Evolutionary conservation across 192 early-diverging fungal genomes (phyloP).

Genomic region (Anaeromyces robustus): DNA sequence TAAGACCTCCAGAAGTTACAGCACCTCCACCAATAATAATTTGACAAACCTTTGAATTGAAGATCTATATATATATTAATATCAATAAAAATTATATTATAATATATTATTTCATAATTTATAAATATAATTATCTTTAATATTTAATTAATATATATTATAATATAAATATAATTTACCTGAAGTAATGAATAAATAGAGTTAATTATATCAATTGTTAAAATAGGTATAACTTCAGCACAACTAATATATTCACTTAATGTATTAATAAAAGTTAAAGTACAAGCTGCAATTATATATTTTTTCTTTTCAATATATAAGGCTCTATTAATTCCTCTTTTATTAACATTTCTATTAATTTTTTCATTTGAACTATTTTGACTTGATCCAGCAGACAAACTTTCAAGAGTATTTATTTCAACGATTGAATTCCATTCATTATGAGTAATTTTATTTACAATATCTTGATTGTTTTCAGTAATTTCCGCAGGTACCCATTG

Average conservation of each 20-base stretch:
- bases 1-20: slow-evolving; percentile 87
- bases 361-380: neutral
- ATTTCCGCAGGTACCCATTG: neutral
- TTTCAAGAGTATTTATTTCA: neutral
- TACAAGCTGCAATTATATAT: neutral
- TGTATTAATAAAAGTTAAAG: neutral
- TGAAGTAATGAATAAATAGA: slow-evolving; percentile 1
- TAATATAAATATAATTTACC: no score
- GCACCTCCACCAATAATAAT: slow-evolving; percentile 96
- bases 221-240: neutral
- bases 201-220: neutral
- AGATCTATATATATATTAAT: no score
- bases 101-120: no score
- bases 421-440: neutral
- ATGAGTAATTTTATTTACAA: neutral
- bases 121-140: no score
- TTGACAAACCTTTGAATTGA: slow-evolving; percentile 90
- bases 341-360: neutral
- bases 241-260: neutral
- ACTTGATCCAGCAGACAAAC: neutral
- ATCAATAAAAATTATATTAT: no score
- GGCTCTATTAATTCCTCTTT: neutral
- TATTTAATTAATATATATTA: no score
- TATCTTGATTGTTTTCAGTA: neutral
- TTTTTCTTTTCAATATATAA: neutral